Evolutionary conservation across 2,329 filamentous ascomycete genomes (phyloP).

Genomic region (Albophoma yamanashiensis): DNA sequence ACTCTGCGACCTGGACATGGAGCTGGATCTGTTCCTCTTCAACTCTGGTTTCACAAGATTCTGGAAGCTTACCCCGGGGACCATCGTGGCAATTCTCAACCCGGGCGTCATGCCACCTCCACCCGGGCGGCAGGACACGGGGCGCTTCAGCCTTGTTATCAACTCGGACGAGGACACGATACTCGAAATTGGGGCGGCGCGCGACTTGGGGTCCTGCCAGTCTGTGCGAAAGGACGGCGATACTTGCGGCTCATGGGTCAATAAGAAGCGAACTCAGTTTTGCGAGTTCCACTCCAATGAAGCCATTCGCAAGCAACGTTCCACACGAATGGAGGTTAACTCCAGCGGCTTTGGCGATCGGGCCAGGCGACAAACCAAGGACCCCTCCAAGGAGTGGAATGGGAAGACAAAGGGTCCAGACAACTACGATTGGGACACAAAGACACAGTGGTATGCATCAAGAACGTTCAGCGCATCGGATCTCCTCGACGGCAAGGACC

Average conservation of each 20-base stretch:
- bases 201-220: slow-evolving; percentile 85
- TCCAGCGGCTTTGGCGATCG: slow-evolving; percentile 41
- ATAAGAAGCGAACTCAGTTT: slow-evolving; percentile 76
- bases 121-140: slow-evolving; percentile 62
- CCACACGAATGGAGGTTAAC: slow-evolving; percentile 70
- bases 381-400: slow-evolving; percentile 6
- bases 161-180: slow-evolving; percentile 81
- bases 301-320: slow-evolving; percentile 57
- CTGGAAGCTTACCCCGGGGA: slow-evolving; percentile 90
- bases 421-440: slow-evolving; percentile 48
- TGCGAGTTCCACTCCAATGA: slow-evolving; percentile 90
- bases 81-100: slow-evolving; percentile 84
- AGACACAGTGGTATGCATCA: slow-evolving; percentile 44
- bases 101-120: slow-evolving; percentile 84
- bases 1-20: slow-evolving; percentile 80
- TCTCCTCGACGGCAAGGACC: slow-evolving; percentile 55
- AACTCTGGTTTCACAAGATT: slow-evolving; percentile 82
- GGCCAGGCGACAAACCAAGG: slow-evolving; percentile 17
- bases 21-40: slow-evolving; percentile 87
- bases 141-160: slow-evolving; percentile 76
- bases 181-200: slow-evolving; percentile 74
- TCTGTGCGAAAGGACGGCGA: slow-evolving; percentile 75
- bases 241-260: slow-evolving; percentile 74
- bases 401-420: slow-evolving; percentile 12
- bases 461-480: slow-evolving; percentile 43